A percentile compares a stretch with the other conserved stretches of the same genome.
Evolutionary conservation across 2,329 filamentous ascomycete species (phyloP).

Genomic region (Alternaria ethzedia): DNA sequence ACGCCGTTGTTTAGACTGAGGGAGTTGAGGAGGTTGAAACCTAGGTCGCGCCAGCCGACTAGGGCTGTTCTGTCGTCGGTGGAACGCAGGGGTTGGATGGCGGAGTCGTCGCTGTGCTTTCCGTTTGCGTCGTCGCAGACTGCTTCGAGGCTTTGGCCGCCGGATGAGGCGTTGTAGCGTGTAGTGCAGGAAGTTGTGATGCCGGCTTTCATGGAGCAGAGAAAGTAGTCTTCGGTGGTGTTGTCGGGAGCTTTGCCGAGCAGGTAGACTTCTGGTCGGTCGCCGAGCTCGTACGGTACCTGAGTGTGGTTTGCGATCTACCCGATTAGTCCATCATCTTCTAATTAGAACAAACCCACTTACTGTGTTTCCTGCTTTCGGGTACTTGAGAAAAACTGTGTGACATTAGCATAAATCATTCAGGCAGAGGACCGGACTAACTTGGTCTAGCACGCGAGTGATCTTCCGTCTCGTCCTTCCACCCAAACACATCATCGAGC

Average conservation of each 20-base stretch:
- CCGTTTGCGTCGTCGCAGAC: neutral
- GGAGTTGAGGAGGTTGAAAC: constrained; percentile 10
- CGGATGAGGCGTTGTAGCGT: constrained; percentile 11
- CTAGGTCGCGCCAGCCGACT: constrained; percentile 4
- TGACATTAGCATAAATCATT: neutral
- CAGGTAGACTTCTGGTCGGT: constrained; percentile 8
- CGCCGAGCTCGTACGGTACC: neutral
- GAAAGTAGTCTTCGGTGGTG: constrained; percentile 7
- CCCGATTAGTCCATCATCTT: neutral
- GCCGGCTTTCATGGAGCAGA: constrained; percentile 10
- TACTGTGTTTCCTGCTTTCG: constrained; percentile 9
- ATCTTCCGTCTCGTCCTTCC: constrained; percentile 8
- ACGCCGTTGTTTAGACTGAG: constrained; percentile 11
- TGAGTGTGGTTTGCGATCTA: constrained; percentile 13
- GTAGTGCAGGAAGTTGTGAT: constrained; percentile 8
- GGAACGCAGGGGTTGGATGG: neutral
- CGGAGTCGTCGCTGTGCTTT: neutral
- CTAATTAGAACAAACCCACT: neutral
- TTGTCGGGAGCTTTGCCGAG: constrained; percentile 10
- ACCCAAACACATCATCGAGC: constrained; percentile 7
- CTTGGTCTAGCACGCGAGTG: constrained; percentile 7
- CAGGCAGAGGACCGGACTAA: neutral
- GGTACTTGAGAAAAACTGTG: constrained; percentile 7
- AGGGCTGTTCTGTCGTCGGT: neutral
- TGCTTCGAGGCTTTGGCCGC: constrained; percentile 8